phyloP scores from a whole-genome alignment of 2,329 filamentous ascomycete genomes.

The Chalara sp. region DNA sequence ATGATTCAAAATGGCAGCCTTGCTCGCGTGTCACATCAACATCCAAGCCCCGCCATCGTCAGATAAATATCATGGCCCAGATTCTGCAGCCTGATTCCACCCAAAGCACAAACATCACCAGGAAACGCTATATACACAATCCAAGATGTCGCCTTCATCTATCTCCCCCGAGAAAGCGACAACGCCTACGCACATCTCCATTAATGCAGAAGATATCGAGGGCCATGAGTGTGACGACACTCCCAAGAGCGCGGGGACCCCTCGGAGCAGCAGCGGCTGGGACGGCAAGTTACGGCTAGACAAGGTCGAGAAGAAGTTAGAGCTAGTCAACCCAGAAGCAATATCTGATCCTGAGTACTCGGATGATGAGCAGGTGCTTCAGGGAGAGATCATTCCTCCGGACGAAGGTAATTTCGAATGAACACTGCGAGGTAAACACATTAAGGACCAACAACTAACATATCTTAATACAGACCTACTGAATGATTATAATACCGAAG shows the following conservation, averaged over 20 bases:
- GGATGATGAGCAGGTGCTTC: constrained; percentile 61
- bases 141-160: neutral
- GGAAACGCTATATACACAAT: neutral
- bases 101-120: too few relatives aligned
- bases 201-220: constrained; percentile 17
- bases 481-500: constrained; percentile 52
- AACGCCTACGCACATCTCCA: constrained; percentile 19
- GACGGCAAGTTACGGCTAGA: constrained; percentile 76
- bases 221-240: constrained; percentile 21
- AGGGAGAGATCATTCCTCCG: constrained; percentile 68
- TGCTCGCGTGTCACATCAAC: too few relatives aligned
- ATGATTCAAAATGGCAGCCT: too few relatives aligned
- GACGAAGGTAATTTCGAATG: constrained; percentile 60
- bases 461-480: constrained; percentile 43
- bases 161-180: constrained; percentile 17
- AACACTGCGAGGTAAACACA: neutral
- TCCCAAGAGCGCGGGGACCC: constrained; percentile 15
- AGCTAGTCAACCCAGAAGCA: constrained; percentile 72
- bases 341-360: constrained; percentile 82
- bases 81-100: too few relatives aligned
- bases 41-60: too few relatives aligned
- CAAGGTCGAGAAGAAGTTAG: constrained; percentile 43
- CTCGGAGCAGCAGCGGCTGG: constrained; percentile 63
- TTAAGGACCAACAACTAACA: constrained; percentile 3
- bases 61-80: too few relatives aligned